Evolutionary conservation across 495 filamentous ascomycete species (phyloP).

Genomic region (Tuber umbilicatum): DNA sequence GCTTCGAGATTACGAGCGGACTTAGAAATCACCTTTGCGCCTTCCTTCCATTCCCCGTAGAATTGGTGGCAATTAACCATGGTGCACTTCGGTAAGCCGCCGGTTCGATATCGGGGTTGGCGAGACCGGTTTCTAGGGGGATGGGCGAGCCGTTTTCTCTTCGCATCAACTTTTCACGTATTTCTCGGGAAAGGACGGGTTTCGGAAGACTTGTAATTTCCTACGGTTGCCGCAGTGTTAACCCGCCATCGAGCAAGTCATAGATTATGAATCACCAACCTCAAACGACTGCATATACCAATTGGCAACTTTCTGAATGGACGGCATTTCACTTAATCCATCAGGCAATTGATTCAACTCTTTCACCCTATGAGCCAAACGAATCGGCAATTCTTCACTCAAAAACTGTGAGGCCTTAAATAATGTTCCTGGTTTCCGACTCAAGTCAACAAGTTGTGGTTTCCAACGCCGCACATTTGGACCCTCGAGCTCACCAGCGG

Average conservation of each 20-base stretch:
- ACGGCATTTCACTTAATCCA: constrained; percentile 96
- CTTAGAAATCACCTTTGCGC: constrained; percentile 30
- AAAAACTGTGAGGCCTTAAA: constrained; percentile 98
- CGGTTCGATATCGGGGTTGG: constrained; percentile 80
- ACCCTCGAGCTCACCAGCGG: constrained; percentile 57
- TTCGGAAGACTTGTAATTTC: constrained; percentile 82
- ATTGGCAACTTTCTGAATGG: constrained; percentile 86
- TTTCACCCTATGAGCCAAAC: constrained; percentile 89
- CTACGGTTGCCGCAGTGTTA: constrained; percentile 45
- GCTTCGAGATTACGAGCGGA: background rate
- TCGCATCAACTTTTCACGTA: constrained; percentile 69
- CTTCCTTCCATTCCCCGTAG: constrained; percentile 52
- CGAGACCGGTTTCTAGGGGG: constrained; percentile 65
- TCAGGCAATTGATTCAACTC: constrained; percentile 90
- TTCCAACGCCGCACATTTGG: constrained; percentile 28
- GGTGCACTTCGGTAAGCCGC: constrained; percentile 80
- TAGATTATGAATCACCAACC: constrained; percentile 50
- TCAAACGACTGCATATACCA: constrained; percentile 99
- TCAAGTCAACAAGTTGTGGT: constrained; percentile 34
- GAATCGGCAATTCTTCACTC: constrained; percentile 94
- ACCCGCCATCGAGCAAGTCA: background rate
- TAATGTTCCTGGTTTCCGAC: constrained; percentile 62
- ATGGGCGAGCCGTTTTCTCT: constrained; percentile 58
- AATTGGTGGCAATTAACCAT: constrained; percentile 48
- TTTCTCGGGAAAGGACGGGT: constrained; percentile 67